These are phyloP conservation scores for Acidomyces sp. DNA, from an alignment of 495 filamentous ascomycete species.

Conservation along the genomic window DNA sequence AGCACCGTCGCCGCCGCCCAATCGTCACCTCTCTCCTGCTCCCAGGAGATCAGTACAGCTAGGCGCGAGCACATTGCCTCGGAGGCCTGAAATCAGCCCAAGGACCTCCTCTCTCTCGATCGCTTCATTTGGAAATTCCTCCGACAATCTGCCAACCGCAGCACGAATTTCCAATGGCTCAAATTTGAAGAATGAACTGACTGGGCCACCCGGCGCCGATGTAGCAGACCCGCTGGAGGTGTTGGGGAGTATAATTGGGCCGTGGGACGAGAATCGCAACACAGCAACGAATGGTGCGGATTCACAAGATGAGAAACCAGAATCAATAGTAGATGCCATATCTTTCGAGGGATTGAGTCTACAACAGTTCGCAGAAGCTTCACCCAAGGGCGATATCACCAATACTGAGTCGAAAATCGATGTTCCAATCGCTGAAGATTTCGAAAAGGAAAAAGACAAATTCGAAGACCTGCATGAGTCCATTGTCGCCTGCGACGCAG, in stretches of 20 bases:
- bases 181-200: constrained; percentile 44
- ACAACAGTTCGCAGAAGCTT: constrained; percentile 48
- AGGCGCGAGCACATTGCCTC: constrained; percentile 39
- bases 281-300: neutral
- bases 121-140: constrained; percentile 53
- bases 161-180: constrained; percentile 51
- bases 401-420: constrained; percentile 22
- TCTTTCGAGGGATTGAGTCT: constrained; percentile 68
- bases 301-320: constrained; percentile 20
- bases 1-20: constrained; percentile 46
- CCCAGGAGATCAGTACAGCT: constrained; percentile 50
- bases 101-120: constrained; percentile 57
- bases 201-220: constrained; percentile 37
- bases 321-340: constrained; percentile 46
- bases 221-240: constrained; percentile 57
- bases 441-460: constrained; percentile 76
- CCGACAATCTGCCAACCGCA: constrained; percentile 52
- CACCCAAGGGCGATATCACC: constrained; percentile 30
- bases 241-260: constrained; percentile 57
- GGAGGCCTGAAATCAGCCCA: constrained; percentile 47
- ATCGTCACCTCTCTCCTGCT: constrained; percentile 57
- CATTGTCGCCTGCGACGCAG: constrained; percentile 81
- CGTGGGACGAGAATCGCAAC: constrained; percentile 22
- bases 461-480: constrained; percentile 86
- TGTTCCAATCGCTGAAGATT: constrained; percentile 60